Evolutionary conservation across 805 yeast species (phyloP).

Genomic region (Candida golubevii): DNA sequence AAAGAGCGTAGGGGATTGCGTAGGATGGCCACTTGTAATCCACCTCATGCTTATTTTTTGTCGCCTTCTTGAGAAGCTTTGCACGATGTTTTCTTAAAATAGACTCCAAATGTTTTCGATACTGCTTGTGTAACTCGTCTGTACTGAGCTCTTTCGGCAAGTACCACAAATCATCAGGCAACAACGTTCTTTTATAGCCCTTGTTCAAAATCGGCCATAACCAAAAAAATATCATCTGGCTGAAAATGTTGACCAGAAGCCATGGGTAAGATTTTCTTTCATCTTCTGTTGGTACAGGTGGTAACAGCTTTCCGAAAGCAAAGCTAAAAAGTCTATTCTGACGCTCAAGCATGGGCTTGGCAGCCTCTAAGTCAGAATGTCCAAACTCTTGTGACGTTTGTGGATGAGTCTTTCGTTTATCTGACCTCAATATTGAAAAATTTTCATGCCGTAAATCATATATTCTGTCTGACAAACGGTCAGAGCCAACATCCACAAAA

Average conservation of each 20-base stretch:
- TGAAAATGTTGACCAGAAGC: constrained; percentile 26
- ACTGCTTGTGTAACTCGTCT: constrained; percentile 30
- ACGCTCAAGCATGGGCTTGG: constrained; percentile 25
- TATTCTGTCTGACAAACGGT: too few relatives aligned
- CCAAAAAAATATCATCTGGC: constrained; percentile 39
- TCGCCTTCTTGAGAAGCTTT: constrained; percentile 17
- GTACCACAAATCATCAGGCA: constrained; percentile 35
- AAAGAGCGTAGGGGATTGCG: constrained; percentile 42
- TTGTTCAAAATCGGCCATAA: constrained; percentile 35
- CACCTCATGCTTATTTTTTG: neutral
- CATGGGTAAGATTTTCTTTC: constrained; percentile 52
- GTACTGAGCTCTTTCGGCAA: constrained; percentile 34
- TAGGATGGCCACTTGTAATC: constrained; percentile 31
- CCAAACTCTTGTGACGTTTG: neutral
- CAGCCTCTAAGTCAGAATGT: constrained; percentile 4
- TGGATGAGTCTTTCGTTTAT: too few relatives aligned
- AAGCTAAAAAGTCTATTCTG: constrained; percentile 51
- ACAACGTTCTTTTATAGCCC: constrained; percentile 38
- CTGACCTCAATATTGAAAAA: too few relatives aligned
- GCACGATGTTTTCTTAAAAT: constrained; percentile 19
- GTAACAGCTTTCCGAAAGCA: constrained; percentile 43
- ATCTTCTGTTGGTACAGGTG: constrained; percentile 46
- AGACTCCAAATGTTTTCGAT: constrained; percentile 22
- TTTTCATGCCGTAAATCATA: too few relatives aligned
- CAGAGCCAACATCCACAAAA: constrained; percentile 12